Evolutionary conservation across 805 yeast genomes (phyloP), one percentile per base, ranked within the genome.

Genomic region (Peterozyma toletana): DNA sequence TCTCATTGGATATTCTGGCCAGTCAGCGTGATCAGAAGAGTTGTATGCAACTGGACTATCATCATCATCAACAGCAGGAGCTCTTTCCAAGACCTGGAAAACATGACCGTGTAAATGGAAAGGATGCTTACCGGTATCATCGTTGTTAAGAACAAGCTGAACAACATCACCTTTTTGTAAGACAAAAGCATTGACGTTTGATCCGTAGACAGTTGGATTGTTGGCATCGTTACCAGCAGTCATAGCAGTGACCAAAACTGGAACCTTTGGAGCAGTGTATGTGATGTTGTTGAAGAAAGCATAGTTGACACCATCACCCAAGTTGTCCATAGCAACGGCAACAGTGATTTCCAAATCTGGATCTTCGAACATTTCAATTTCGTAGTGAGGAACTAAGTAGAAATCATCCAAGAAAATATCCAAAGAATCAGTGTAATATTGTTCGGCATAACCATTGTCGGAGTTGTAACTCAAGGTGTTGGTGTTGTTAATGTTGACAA

Each of bases 31-130:
- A 50, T 68, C 67, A 41, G 68, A 58, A 14, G 77, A 71, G 56
- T 85, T 79, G 58, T 70, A 88, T 7, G 73, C 58, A 39, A 75
- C 71, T 35, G 83, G 84, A 40, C 66, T 72, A 42, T 68, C 79
- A 16, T 64, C 77, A 42, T 74, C 82, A 45, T 66, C 66, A 42
- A 74, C 77, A 37, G 72, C 79, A 30, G 71, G 78, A 41, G 83
- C 87, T 64, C 96, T 75, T 49, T 77, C 80, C 47, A 88, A 62
- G 9, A 84, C 72, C 68, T 91, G 97, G 86, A 90, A 91, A 40
- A 64, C 77, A 63, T 85, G 93, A 41, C 99, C 99, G 68, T 91
- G 99, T 60, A 91, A 69, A 67, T 91, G 99, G 93, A 91, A 91
- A 30, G 99, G 98, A 69, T 91, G 99, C 54, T 73, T 83, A 60